Base-by-base conservation (phyloP, 2,329 filamentous ascomycete genomes). In the Tricladium varicosporioides region DNA sequence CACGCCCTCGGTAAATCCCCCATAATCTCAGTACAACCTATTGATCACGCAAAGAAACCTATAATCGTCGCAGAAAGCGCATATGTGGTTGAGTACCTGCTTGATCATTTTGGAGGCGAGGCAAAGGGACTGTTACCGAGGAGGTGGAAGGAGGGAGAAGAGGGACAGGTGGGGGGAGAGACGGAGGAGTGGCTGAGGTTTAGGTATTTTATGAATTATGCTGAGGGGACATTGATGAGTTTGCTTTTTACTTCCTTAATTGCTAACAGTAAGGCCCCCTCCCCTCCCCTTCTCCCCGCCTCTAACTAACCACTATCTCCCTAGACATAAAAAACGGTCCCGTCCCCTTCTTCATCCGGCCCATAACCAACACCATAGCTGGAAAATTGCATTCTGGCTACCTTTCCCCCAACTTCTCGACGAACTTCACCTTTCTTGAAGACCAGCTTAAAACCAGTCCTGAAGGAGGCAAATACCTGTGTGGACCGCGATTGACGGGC, bases 1-100 rank as follows among this genome's bases (percentile, higher is more conserved):
- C 91, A 96, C 68, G 88, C 91, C 0, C 79, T 97, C 3, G 93
- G 93, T 60, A 96, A 96, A 72, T 92, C 91, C 1, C 93, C 93
- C 0, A 76, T 93, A 44, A 76, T 97, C 62, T 83, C 82, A 8
- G 77, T 97, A 65, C 75, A 73, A n/a, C 70, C 76, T 0, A 74
- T 71, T 18, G 67, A 66, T 2, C 58, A 65, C 22, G 67, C 54
- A n/a, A 70, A 80, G 63, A 27, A 27, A 27, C 76, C 80, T 1
- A 67, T 83, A 10, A 81, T 93, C 0, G 75, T 97, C 48, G 90
- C 91, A 9, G 93, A 97, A 75, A 93, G 88, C 46, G 91, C 82
- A 5, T 81, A 86, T 57, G 93, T 97, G 65, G 78, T 85, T 10
- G 88, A 96, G 74, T 97, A 96, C 71, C 77, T 97, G 19, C 81